A percentile compares a stretch with the other conserved stretches of the same genome.
These are phyloP conservation scores for Scheffersomyces titani DNA, from an alignment of 1,139 yeast species.

Conservation along the genomic window DNA sequence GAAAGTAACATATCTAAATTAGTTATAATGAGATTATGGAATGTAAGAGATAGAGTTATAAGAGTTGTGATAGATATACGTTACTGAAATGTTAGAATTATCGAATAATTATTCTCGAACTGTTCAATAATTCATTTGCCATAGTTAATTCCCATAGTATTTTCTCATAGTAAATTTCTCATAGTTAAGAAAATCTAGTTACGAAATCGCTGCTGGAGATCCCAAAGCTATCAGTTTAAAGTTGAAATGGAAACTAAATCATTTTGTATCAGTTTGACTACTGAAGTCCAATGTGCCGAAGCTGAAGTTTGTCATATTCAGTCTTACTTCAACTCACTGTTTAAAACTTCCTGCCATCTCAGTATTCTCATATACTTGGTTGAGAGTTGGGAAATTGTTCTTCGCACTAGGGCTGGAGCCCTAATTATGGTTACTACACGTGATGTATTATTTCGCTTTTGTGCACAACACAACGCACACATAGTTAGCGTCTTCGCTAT, in stretches of 20 bases:
- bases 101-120: not conserved
- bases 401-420: not conserved
- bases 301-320: no score
- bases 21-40: no score
- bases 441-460: not conserved
- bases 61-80: not conserved
- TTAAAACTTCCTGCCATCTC: no score
- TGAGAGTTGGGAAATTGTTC: no score
- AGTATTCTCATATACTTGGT: no score
- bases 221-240: no score
- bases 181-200: not conserved
- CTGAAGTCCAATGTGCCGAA: no score
- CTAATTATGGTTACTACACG: not conserved
- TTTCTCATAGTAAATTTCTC: not conserved
- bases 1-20: not conserved
- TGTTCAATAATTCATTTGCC: not conserved
- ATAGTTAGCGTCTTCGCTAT: conserved; percentile 1
- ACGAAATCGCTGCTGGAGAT: not conserved
- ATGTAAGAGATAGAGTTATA: not conserved
- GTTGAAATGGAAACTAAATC: no score
- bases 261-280: no score
- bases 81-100: not conserved
- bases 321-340: no score
- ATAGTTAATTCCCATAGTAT: not conserved
- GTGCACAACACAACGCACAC: not conserved